phyloP scores from a whole-genome alignment of 225 moss, liverwort and hornwort species.

The Polytrichum formosum region DNA sequence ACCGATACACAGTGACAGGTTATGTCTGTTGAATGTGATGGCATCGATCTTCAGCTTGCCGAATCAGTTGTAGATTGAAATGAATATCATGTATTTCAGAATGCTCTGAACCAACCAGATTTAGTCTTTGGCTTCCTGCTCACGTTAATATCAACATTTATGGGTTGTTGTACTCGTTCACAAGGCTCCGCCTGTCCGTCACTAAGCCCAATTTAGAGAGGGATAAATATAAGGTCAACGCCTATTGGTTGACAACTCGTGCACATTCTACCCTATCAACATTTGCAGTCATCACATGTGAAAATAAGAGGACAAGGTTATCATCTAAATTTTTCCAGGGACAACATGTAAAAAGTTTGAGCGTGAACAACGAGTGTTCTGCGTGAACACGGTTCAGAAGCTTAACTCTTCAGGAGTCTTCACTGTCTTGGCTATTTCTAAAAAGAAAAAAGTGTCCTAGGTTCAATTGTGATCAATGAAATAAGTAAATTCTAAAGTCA shows the following conservation, averaged over 20 bases:
- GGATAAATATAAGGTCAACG: not conserved
- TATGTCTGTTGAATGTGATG: constrained; percentile 87
- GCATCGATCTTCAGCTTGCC: constrained; percentile 94
- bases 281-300: no score
- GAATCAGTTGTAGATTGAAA: constrained; percentile 98
- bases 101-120: constrained; percentile 88
- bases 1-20: constrained; percentile 84
- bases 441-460: no score
- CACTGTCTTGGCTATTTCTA: no score
- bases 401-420: no score
- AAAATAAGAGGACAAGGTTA: no score
- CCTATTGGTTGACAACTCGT: not conserved
- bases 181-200: constrained; percentile 77
- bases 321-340: no score
- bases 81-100: constrained; percentile 65
- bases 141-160: constrained; percentile 82
- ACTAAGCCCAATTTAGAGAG: constrained; percentile 23
- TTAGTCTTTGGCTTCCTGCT: constrained; percentile 91
- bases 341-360: no score
- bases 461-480: no score
- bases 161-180: constrained; percentile 80
- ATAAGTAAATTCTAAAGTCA: no score
- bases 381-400: no score
- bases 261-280: not conserved
- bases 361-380: no score